Percentiles rank a stretch among this genome's conserved stretches.
phyloP scores from a whole-genome alignment of 73 alveolate genomes.

The Vitrella brassicaformis region DNA sequence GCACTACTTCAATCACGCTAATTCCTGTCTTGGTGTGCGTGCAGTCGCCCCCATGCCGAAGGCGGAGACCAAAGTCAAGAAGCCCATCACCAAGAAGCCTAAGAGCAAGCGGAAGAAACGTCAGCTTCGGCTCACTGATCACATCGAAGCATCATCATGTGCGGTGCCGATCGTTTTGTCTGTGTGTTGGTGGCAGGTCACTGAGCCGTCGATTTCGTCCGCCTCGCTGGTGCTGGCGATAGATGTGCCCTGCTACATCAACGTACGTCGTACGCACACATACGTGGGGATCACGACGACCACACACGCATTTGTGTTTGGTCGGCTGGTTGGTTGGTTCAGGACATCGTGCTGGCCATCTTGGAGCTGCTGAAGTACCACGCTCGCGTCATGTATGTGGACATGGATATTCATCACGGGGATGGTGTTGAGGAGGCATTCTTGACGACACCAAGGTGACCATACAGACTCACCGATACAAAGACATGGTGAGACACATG shows the following conservation, averaged over 20 bases:
- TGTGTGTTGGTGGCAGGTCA: constrained; percentile 63
- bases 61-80: too few relatives aligned
- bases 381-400: constrained; percentile 84
- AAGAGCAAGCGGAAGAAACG: too few relatives aligned
- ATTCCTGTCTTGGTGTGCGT: too few relatives aligned
- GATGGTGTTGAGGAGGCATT: constrained; percentile 98
- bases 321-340: constrained; percentile 17
- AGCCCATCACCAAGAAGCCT: too few relatives aligned
- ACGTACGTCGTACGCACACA: too few relatives aligned
- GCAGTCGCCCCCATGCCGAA: too few relatives aligned
- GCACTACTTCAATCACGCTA: too few relatives aligned
- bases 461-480: background rate
- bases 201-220: constrained; percentile 65
- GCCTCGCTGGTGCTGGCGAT: constrained; percentile 36
- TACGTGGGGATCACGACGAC: too few relatives aligned
- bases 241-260: constrained; percentile 67
- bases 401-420: constrained; percentile 97
- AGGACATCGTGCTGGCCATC: constrained; percentile 87
- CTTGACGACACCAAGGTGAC: constrained; percentile 53
- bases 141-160: too few relatives aligned
- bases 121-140: too few relatives aligned
- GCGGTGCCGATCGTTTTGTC: too few relatives aligned
- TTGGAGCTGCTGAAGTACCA: constrained; percentile 81
- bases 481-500: background rate
- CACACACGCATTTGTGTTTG: background rate